Percentiles rank a stretch among this genome's conserved stretches.
Conservation (phyloP, 306 rosid species). For the Castanea crenata region DNA sequence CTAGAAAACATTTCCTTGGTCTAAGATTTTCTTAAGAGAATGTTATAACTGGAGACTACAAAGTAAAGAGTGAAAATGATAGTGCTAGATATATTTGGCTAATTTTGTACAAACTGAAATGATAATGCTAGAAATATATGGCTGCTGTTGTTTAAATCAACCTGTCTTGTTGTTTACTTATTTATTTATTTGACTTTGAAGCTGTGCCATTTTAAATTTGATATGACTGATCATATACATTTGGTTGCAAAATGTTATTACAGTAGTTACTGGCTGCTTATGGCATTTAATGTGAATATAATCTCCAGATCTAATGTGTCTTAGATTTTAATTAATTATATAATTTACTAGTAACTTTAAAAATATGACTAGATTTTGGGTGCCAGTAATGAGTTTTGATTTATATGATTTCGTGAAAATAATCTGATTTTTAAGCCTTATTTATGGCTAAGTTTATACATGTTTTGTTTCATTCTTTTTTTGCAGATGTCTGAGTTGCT, state of each 20-base stretch:
- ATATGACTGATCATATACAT: background rate
- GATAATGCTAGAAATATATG: background rate
- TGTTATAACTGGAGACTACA: background rate
- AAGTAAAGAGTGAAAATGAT: background rate
- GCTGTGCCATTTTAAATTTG: background rate
- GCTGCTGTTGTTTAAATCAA: background rate
- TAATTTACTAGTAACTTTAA: background rate
- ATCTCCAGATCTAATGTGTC: background rate
- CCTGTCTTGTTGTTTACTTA: background rate
- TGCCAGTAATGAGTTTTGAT: background rate
- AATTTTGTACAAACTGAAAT: background rate
- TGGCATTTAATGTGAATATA: background rate
- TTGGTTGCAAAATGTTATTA: background rate
- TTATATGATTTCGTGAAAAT: background rate
- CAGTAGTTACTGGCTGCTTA: background rate
- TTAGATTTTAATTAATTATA: slow-evolving; percentile 4
- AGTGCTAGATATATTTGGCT: background rate
- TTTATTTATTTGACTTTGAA: background rate
- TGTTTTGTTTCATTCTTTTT: slow-evolving; percentile 19
- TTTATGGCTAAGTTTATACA: background rate
- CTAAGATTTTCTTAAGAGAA: background rate
- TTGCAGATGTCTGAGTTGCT: slow-evolving; percentile 95
- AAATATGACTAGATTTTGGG: background rate
- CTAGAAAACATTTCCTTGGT: background rate
- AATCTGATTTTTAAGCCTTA: slow-evolving; percentile 15